A percentile compares a stretch with the other conserved stretches of the same genome.
Conservation (phyloP, 805 yeast species). For the Clavispora carvajalis region DNA sequence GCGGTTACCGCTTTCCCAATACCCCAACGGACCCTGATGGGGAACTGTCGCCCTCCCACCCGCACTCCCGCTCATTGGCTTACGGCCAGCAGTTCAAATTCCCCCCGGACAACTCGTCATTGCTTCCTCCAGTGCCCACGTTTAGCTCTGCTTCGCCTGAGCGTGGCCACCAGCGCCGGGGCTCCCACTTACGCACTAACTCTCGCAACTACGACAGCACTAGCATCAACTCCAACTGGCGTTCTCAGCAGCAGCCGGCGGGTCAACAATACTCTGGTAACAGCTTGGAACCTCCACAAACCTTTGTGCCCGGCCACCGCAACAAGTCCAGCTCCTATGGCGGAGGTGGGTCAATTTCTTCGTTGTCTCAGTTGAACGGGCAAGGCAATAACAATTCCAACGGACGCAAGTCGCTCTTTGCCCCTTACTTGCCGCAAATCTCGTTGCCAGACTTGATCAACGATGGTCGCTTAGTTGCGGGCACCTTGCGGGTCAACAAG, state of each 20-base stretch:
- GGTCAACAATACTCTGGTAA: constrained; percentile 24
- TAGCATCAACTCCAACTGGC: constrained; percentile 50
- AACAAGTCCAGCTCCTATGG: constrained; percentile 63
- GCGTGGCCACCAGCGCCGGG: constrained; percentile 34
- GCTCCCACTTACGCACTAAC: constrained; percentile 35
- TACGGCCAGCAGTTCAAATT: constrained; percentile 55
- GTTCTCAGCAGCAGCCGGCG: constrained; percentile 46
- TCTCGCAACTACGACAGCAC: constrained; percentile 37
- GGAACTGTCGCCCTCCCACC: constrained; percentile 18
- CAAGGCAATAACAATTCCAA: constrained; percentile 26
- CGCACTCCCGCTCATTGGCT: constrained; percentile 36
- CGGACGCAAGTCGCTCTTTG: constrained; percentile 77
- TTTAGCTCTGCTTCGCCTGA: constrained; percentile 40
- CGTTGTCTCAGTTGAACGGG: constrained; percentile 30
- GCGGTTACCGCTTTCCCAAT: constrained; percentile 56
- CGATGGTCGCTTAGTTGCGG: constrained; percentile 90
- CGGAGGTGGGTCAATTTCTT: constrained; percentile 52
- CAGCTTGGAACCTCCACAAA: constrained; percentile 33
- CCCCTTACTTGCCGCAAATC: constrained; percentile 93
- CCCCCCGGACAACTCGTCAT: constrained; percentile 40
- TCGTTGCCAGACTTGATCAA: constrained; percentile 82
- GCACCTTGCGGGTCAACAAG: constrained; percentile 88
- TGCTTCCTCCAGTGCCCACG: constrained; percentile 53
- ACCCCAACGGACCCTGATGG: constrained; percentile 20
- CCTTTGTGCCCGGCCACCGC: constrained; percentile 75